Evolutionary conservation across 2,329 filamentous ascomycete genomes (phyloP).

Genomic region (Aureobasidium sp.): DNA sequence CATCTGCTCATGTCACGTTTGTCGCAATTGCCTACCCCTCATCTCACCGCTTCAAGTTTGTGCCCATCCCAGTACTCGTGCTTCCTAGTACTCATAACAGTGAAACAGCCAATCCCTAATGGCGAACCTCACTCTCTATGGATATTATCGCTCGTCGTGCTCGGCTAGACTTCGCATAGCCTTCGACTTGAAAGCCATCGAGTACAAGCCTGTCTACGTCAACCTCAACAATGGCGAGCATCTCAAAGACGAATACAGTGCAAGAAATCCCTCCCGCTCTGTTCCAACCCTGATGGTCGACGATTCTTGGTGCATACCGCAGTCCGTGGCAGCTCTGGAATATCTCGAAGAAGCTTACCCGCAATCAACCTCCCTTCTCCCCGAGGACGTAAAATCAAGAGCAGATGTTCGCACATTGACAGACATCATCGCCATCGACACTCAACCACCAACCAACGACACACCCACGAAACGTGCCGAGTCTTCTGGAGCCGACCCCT

Average conservation of each 20-base stretch:
- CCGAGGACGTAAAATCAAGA: slow-evolving; percentile 33
- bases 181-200: slow-evolving; percentile 46
- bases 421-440: slow-evolving; percentile 47
- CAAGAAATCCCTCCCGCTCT: slow-evolving; percentile 45
- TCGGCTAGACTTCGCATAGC: slow-evolving; percentile 53
- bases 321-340: slow-evolving; percentile 52
- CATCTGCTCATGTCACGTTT: not conserved
- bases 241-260: slow-evolving; percentile 34
- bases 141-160: slow-evolving; percentile 56
- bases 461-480: slow-evolving; percentile 43
- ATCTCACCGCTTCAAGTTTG: no score
- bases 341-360: slow-evolving; percentile 51
- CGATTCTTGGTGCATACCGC: slow-evolving; percentile 23
- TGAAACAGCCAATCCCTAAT: not conserved
- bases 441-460: slow-evolving; percentile 53
- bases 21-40: not conserved
- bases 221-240: slow-evolving; percentile 50
- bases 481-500: slow-evolving; percentile 34
- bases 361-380: slow-evolving; percentile 35
- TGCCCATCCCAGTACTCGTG: not conserved
- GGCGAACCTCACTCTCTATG: slow-evolving; percentile 36
- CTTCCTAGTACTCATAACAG: not conserved
- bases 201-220: slow-evolving; percentile 39
- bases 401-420: slow-evolving; percentile 47
- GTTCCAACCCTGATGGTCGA: slow-evolving; percentile 46